Evolutionary conservation across 2,329 filamentous ascomycete genomes (phyloP), one percentile per base, ranked within the genome.

Genomic region (Cercospora zeina): DNA sequence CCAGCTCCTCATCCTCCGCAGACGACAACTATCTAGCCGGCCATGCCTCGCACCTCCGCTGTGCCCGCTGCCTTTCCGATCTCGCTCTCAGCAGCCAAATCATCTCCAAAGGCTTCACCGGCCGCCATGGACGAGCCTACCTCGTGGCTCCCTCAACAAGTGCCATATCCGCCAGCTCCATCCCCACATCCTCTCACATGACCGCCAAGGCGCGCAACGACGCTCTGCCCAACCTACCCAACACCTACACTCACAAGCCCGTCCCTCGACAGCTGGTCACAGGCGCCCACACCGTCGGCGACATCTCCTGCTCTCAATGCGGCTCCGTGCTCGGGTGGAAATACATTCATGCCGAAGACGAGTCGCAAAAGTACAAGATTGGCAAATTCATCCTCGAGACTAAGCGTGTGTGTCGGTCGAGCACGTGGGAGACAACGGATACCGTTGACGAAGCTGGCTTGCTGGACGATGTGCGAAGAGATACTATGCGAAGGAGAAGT

Each of bases 341-440:
- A 72, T 88, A 88, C 69, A 80, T 87, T 24, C 79, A 80, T 19
- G 85, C 85, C 0, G 83, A 85, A 62, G 84, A 87, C 66, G 84
- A 87, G 62, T 77, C 74, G 10, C 85, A 88, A 73, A 77, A 80
- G 59, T 88, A 88, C 69, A 88, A 88, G 70, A 82, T 87, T 1
- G 85, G 85, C n/a, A 87, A 87, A 70, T 87, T 84, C 66, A 88
- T 88, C 30, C 73, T 88, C 30, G 85, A 88, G 73, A 86, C 84
- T 47, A 84, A 81, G 72, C 76, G 81, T 58, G 81, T 85, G 8
- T 79, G 78, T 24, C 74, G 78, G 31, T 76, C 76, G 14, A 77
- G 78, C 16, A 79, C 74, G 19, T 87, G 85, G 85, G 84, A 86
- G 63, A 71, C 58, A 7, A 24, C 30, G 3, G 68, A 72, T 37